Base-by-base conservation (phyloP, 2,329 filamentous ascomycete genomes). In the Canariomyces notabilis region DNA sequence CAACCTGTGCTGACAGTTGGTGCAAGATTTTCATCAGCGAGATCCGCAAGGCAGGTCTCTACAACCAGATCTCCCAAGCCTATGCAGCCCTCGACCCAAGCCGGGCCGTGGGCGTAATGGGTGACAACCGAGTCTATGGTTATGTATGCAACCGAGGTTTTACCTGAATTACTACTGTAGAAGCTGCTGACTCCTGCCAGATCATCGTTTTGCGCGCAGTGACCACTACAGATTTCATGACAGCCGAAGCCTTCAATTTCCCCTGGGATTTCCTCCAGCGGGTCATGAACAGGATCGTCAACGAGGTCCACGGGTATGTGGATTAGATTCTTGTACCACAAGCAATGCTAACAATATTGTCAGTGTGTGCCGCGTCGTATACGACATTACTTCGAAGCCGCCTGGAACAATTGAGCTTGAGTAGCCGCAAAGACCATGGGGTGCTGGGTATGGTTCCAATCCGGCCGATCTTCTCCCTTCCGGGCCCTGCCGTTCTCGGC, bases 341-440 rank as follows among this genome's bases (percentile, higher is more conserved):
- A 18, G 43, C 46, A 15, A 52, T 22, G 22, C 43, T 52, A 15
- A 52, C 31, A 6, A 14, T 8, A 14, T 15, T n/a, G 6, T 22
- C 7, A 51, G 49, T 44, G 54, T 50, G 52, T 51, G 46, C 47
- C 49, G 53, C 12, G 53, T 55, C 23, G 50, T 51, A 6, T 55
- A 55, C 34, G 53, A 55, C 33, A 71, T 78, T 50, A 83, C 79
- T 18, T 62, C 77, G 64, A 85, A 85, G 69, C 80, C 82, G 41
- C 82, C 81, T 38, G 81, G 79, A 50, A 88, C 84, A 2, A 87
- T 88, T 60, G 85, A 87, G 70, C 77, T 87, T 71, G 82, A 87
- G 68, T 88, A 77, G 40, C 51, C 11, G 16, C n/a, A 14, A n/a
- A 3, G 15, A 20, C 4, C 22, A 14, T n/a, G 11, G 38, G 16